phyloP scores from a whole-genome alignment of 1,139 yeast species.

The Kodamaea alishanica region DNA sequence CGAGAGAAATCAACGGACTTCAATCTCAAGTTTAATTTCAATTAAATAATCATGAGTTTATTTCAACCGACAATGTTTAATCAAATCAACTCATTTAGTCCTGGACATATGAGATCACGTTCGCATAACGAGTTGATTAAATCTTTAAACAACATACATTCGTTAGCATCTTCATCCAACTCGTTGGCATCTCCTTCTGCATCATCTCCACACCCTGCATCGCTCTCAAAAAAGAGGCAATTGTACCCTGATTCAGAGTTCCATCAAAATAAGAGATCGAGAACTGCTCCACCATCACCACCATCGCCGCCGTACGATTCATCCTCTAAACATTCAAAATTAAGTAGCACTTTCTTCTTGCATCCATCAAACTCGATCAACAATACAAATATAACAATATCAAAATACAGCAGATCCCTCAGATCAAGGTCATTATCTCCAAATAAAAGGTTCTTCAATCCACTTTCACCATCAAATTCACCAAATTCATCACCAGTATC shows the following conservation, averaged over 20 bases:
- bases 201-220: background rate
- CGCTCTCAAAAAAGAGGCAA: conserved; percentile 20
- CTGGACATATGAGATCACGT: conserved; percentile 33
- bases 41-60: conserved; percentile 12
- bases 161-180: conserved; percentile 1
- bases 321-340: conserved; percentile 6
- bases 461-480: conserved; percentile 30
- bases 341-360: conserved; percentile 3
- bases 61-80: conserved; percentile 26
- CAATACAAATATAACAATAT: background rate
- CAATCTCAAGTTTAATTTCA: background rate
- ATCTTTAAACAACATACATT: conserved; percentile 4
- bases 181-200: conserved; percentile 1
- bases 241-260: conserved; percentile 22
- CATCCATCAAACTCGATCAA: conserved; percentile 2
- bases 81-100: conserved; percentile 26
- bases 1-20: background rate
- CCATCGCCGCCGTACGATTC: conserved; percentile 26
- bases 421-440: conserved; percentile 39
- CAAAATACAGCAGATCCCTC: conserved; percentile 11
- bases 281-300: conserved; percentile 52
- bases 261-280: conserved; percentile 32
- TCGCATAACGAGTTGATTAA: conserved; percentile 28
- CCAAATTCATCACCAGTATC: conserved; percentile 25
- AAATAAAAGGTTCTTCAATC: conserved; percentile 23